Evolutionary conservation across 768 basidiomycete species (phyloP).

Genomic region (Piloderma croceum): DNA sequence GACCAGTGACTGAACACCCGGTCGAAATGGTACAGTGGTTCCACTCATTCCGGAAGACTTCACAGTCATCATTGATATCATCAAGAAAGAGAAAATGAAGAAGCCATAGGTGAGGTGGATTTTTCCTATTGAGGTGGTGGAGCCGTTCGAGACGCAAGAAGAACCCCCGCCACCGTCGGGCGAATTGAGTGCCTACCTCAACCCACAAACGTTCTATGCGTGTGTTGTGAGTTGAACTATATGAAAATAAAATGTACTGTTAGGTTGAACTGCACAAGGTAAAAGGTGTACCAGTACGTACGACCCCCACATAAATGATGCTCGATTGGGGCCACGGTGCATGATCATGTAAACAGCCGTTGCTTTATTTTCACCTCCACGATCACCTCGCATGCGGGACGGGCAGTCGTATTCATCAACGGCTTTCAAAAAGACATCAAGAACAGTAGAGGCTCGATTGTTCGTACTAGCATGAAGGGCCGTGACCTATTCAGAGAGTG

Average conservation of each 20-base stretch:
- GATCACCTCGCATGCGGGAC: constrained; percentile 22
- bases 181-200: constrained; percentile 14
- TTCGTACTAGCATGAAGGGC: constrained; percentile 18
- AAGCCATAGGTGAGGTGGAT: constrained; percentile 13
- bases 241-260: too few relatives aligned
- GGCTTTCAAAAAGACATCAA: constrained; percentile 7
- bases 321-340: constrained; percentile 22
- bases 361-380: constrained; percentile 24
- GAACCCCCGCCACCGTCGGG: constrained; percentile 9
- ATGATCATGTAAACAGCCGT: constrained; percentile 33
- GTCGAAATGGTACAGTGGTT: too few relatives aligned
- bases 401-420: constrained; percentile 12
- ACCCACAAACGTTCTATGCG: constrained; percentile 13
- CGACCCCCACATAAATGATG: constrained; percentile 26
- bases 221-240: constrained; percentile 13
- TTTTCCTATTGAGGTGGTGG: constrained; percentile 5
- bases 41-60: constrained; percentile 23
- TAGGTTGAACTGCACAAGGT: background rate
- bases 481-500: constrained; percentile 17
- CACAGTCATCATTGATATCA: constrained; percentile 22
- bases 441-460: constrained; percentile 16
- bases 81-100: constrained; percentile 22
- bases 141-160: constrained; percentile 11
- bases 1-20: too few relatives aligned
- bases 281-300: constrained; percentile 8